A percentile compares a stretch with the other conserved stretches of the same genome.
These are phyloP conservation scores for Perkinsela sp. DNA, from an alignment of 208 protist genomes.

Conservation along the genomic window DNA sequence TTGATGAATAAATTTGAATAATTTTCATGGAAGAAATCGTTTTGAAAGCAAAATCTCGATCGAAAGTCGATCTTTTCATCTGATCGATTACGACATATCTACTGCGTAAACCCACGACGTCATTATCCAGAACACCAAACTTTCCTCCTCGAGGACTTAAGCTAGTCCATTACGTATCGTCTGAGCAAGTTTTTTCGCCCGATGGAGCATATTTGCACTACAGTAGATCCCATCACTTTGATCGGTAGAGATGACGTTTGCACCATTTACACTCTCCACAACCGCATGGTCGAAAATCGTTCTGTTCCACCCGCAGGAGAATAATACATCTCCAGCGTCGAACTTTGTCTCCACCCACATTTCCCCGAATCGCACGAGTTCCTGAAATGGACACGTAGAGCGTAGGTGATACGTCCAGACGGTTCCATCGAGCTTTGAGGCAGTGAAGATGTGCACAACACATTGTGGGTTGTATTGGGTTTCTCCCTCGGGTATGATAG, in stretches of 20 bases:
- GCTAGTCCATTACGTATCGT: background rate
- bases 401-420: background rate
- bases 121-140: no score
- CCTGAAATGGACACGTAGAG: background rate
- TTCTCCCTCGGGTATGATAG: background rate
- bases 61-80: no score
- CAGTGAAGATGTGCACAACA: background rate
- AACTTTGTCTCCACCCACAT: background rate
- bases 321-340: background rate
- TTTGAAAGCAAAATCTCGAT: no score
- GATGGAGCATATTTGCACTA: background rate
- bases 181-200: background rate
- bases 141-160: no score
- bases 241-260: background rate
- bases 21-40: no score
- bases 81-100: no score
- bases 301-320: background rate
- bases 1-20: no score
- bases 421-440: background rate
- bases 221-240: background rate
- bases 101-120: no score
- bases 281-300: background rate
- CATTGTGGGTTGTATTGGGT: no score
- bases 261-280: background rate
- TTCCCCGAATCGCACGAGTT: background rate